These are phyloP conservation scores for Mychonastes homosphaera DNA, from an alignment of 139 green algal genomes.

Conservation along the genomic window DNA sequence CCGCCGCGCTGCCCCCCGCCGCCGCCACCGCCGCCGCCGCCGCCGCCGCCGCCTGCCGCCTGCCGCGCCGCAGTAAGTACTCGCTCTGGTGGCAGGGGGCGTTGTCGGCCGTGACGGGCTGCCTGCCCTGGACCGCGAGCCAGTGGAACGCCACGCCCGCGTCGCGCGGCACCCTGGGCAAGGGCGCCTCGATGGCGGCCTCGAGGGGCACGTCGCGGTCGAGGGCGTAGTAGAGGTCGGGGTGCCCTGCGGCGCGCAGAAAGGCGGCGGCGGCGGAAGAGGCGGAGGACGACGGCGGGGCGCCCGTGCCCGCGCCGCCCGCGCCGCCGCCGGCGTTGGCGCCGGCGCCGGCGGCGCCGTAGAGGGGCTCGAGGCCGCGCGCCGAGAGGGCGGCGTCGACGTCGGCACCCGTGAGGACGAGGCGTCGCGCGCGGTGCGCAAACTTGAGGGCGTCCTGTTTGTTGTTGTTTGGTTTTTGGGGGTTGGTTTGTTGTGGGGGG, in stretches of 20 bases:
- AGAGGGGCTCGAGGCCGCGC: conserved; percentile 54
- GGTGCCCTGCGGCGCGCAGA: conserved; percentile 39
- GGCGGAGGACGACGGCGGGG: neutral
- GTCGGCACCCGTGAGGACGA: conserved; percentile 60
- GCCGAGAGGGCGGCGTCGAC: conserved; percentile 67
- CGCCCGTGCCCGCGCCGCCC: neutral
- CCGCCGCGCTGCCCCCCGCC: neutral
- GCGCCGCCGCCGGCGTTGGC: neutral
- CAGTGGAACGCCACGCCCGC: conserved; percentile 71
- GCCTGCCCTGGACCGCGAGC: conserved; percentile 79
- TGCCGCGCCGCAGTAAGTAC: no score
- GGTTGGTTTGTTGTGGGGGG: neutral
- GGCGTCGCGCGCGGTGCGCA: conserved; percentile 64
- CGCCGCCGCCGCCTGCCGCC: conserved; percentile 11
- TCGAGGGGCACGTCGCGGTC: conserved; percentile 33
- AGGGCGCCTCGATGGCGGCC: conserved; percentile 45
- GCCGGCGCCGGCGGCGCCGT: neutral
- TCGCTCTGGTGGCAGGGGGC: no score
- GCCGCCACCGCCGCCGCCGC: neutral
- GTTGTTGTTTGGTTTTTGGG: neutral
- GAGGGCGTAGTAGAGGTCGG: conserved; percentile 63
- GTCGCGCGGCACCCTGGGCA: conserved; percentile 64
- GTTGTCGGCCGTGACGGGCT: conserved; percentile 85
- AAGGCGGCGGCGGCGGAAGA: conserved; percentile 45
- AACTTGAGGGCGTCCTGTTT: conserved; percentile 80